Base-by-base conservation (phyloP, 2,329 filamentous ascomycete species). In the Ophiostoma pallidulum region DNA sequence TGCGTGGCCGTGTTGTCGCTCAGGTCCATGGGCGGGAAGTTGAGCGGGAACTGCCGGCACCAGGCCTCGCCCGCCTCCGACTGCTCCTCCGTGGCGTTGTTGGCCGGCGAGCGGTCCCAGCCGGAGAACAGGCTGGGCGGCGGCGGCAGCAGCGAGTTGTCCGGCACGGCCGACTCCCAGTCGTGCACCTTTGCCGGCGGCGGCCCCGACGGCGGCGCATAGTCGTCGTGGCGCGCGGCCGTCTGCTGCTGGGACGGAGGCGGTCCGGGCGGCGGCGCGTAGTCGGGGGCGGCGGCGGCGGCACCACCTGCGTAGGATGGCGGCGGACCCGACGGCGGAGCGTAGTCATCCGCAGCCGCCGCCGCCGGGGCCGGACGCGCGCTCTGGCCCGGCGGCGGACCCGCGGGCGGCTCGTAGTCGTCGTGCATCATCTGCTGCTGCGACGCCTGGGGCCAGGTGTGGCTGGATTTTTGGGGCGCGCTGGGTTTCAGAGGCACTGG, bases 111-210 rank as follows among this genome's bases (percentile, higher is more conserved):
- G 28, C 63, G 66, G 51, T 85, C 78, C 57, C 79, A 78, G 41
- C 77, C 77, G 46, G 65, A 66, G 63, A 79, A 80, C 59, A 87
- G 73, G 26, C 75, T 74, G 0, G 85, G 85, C 1, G 85, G 85
- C 0, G 84, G 84, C 1, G 84, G 84, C 37, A 89, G 77, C 9
- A 85, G 71, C 1, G 82, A 71, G 2, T 78, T 87, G 61, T 89
- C 84, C 0, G 84, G 83, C 2, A 88, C 82, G 3, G 80, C 75
- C 7, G 74, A 59, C 54, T 80, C 72, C 85, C 85, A 89, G 64
- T 85, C 78, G 60, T 88, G 83, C 26, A 13, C 36, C 22, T n/a
- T 4, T 29, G 12, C 58, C 3, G 67, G 64, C 0, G 62, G 68
- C 10, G 61, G 66, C 14, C 61, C 64, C 4, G 58, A 50, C 0